Evolutionary conservation across 768 basidiomycete species (phyloP).

Genomic region (Holtermanniella nyarrowii): DNA sequence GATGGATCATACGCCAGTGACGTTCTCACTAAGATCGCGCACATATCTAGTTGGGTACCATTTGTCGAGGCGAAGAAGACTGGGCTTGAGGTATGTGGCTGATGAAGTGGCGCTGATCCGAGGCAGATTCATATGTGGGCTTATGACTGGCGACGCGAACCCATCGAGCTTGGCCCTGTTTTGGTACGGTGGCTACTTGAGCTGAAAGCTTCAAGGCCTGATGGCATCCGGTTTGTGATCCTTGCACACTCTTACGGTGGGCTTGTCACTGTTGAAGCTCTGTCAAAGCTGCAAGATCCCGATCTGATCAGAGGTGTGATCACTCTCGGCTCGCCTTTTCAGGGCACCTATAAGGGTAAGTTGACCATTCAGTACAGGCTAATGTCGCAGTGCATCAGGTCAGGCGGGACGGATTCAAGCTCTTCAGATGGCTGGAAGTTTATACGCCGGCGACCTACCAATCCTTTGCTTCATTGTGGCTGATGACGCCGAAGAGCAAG

Average conservation of each 20-base stretch:
- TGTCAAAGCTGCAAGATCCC: background rate
- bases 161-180: background rate
- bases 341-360: background rate
- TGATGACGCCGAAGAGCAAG: background rate
- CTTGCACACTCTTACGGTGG: background rate
- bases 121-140: background rate
- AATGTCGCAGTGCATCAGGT: background rate
- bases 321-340: background rate
- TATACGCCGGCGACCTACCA: background rate
- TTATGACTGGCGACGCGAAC: background rate
- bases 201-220: background rate
- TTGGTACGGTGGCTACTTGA: background rate
- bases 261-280: background rate
- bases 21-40: background rate
- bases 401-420: background rate
- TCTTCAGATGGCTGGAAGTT: background rate
- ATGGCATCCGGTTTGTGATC: background rate
- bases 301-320: background rate
- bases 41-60: background rate
- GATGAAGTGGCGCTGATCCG: background rate
- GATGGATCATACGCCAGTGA: background rate
- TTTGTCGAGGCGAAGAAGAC: background rate
- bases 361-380: background rate
- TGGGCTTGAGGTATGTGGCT: too few relatives aligned
- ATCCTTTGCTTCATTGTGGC: background rate